These are phyloP conservation scores for Grosmannia clavigera DNA, from an alignment of 2,329 filamentous ascomycete species.

Conservation along the genomic window DNA sequence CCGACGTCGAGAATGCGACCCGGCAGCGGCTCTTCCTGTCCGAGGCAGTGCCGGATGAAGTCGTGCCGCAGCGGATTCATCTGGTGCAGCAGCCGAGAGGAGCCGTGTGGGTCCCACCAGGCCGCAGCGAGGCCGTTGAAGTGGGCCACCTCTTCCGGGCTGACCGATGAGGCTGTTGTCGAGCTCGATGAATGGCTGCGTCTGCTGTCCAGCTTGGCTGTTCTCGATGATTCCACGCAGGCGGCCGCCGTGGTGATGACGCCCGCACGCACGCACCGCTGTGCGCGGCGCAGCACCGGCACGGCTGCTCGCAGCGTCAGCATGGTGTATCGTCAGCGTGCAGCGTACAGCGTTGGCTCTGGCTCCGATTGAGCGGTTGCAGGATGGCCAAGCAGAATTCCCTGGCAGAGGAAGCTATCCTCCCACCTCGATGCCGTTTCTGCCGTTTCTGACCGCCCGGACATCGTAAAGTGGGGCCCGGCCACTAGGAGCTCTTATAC, in stretches of 20 bases:
- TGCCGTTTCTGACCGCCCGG: not conserved
- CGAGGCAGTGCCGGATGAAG: slow-evolving; percentile 68
- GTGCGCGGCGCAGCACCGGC: slow-evolving; percentile 5
- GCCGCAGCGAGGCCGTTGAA: slow-evolving; percentile 86
- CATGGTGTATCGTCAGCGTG: not conserved
- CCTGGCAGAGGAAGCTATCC: not conserved
- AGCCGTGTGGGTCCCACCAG: slow-evolving; percentile 96
- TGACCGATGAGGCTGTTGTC: slow-evolving; percentile 53
- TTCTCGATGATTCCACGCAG: not conserved
- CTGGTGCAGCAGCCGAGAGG: slow-evolving; percentile 82
- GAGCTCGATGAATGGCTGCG: slow-evolving; percentile 2
- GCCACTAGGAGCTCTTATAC: not conserved
- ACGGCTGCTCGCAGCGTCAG: slow-evolving; percentile 3
- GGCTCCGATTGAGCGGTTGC: not conserved
- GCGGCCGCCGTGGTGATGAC: not conserved
- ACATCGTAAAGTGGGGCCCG: not conserved
- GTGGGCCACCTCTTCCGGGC: slow-evolving; percentile 79
- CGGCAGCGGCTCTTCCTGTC: slow-evolving; percentile 17
- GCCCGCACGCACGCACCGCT: not conserved
- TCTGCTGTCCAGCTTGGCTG: not conserved
- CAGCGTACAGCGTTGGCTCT: not conserved
- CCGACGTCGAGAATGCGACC: slow-evolving; percentile 67
- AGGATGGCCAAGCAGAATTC: not conserved
- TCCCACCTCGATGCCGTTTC: not conserved
- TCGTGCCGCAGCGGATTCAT: slow-evolving; percentile 97